Conservation (phyloP, 139 green algal species). For the Closterium sp. region DNA sequence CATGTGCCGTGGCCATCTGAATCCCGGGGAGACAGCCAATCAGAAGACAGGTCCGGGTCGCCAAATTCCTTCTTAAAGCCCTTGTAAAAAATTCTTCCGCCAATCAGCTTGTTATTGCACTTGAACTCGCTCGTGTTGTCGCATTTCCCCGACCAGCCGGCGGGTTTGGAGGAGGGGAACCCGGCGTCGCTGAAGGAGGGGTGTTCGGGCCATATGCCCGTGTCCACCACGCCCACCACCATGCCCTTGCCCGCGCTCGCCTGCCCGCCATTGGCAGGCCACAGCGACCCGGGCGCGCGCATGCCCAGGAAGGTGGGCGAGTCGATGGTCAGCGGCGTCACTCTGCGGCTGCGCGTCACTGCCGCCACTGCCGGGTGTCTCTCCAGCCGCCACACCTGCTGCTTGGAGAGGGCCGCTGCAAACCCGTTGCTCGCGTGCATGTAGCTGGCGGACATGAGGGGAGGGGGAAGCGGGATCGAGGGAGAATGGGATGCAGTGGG, state of each 20-base stretch:
- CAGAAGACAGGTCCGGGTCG: not conserved
- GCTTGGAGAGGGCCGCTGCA: not conserved
- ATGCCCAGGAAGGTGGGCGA: not conserved
- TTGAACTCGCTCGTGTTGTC: not conserved
- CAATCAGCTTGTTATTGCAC: conserved; percentile 16
- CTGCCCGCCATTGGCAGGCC: not conserved
- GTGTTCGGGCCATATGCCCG: not conserved
- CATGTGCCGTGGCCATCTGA: conserved; percentile 12
- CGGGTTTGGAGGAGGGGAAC: not conserved
- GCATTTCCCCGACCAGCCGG: conserved; percentile 14
- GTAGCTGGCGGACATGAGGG: not conserved
- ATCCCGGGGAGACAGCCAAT: conserved; percentile 17
- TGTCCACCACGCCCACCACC: conserved; percentile 27
- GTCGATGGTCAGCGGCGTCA: not conserved
- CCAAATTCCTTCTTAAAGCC: not conserved
- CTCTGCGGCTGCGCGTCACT: not conserved
- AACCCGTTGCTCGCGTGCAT: conserved; percentile 21
- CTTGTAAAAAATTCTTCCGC: not conserved
- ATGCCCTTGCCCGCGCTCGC: not conserved
- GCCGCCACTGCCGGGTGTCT: not conserved
- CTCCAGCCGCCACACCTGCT: not conserved
- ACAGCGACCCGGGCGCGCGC: not conserved
- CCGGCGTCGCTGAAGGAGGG: not conserved
- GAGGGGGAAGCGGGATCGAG: not conserved
- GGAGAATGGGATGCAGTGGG: not conserved